Conservation (phyloP, 2,329 filamentous ascomycete genomes). For the Calonectria ilicicola region DNA sequence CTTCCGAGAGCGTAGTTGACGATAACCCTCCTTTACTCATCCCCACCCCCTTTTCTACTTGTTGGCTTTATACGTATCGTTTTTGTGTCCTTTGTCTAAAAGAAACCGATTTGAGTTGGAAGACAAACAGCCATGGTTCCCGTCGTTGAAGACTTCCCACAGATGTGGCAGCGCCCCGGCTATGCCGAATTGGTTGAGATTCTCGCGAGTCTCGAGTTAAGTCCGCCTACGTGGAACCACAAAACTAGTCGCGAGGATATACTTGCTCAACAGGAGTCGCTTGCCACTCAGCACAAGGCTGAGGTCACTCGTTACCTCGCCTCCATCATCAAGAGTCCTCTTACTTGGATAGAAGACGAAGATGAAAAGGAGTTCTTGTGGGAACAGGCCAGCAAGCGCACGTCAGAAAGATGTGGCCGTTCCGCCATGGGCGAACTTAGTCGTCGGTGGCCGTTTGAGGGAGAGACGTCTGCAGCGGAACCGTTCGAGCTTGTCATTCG, state of each 20-base stretch:
- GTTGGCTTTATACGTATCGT: neutral
- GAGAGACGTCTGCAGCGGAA: slow-evolving; percentile 43
- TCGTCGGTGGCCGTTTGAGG: slow-evolving; percentile 64
- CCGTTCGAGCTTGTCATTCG: slow-evolving; percentile 77
- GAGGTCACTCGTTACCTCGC: slow-evolving; percentile 76
- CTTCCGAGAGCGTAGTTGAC: slow-evolving; percentile 21
- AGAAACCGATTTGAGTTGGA: neutral
- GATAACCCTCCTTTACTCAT: neutral
- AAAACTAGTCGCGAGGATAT: slow-evolving; percentile 56
- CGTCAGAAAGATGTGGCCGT: slow-evolving; percentile 89
- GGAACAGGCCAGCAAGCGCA: slow-evolving; percentile 81
- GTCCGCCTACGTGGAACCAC: slow-evolving; percentile 76
- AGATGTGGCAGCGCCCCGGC: slow-evolving; percentile 81
- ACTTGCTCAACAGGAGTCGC: slow-evolving; percentile 55
- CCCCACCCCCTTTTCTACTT: neutral
- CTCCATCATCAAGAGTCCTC: slow-evolving; percentile 73
- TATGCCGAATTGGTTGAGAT: slow-evolving; percentile 72
- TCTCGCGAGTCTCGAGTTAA: slow-evolving; percentile 74
- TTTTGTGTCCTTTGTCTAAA: neutral
- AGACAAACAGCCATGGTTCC: slow-evolving; percentile 42
- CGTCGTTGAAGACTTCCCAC: slow-evolving; percentile 75
- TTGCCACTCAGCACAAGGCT: slow-evolving; percentile 55
- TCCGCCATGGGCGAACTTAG: slow-evolving; percentile 68
- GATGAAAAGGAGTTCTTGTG: slow-evolving; percentile 77
- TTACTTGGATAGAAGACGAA: slow-evolving; percentile 77